These are phyloP conservation scores for Neoarthrinium moseri DNA, from an alignment of 2,329 filamentous ascomycete species.

Conservation along the genomic window DNA sequence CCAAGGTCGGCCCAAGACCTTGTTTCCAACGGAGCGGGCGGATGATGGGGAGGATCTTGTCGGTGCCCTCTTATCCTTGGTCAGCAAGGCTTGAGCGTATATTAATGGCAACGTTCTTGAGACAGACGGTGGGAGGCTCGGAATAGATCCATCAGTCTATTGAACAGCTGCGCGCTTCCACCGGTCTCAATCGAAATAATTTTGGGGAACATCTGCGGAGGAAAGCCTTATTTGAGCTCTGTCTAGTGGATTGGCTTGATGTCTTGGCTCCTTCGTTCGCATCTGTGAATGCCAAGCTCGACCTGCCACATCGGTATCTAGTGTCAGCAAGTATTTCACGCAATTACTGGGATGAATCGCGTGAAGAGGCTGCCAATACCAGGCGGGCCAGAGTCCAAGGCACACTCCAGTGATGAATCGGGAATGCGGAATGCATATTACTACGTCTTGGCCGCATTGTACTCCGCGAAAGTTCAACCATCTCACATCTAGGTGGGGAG, in stretches of 20 bases:
- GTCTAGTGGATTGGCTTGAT: too few relatives aligned
- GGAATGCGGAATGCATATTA: not conserved
- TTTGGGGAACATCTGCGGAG: too few relatives aligned
- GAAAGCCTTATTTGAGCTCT: too few relatives aligned
- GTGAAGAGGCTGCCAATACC: not conserved
- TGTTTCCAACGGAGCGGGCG: constrained; percentile 19
- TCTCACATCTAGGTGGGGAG: too few relatives aligned
- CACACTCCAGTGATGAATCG: too few relatives aligned
- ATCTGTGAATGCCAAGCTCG: not conserved
- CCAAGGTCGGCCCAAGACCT: constrained; percentile 20
- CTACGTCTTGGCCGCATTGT: constrained; percentile 1
- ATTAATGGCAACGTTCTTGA: constrained; percentile 52
- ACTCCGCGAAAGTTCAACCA: not conserved
- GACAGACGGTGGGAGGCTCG: constrained; percentile 50
- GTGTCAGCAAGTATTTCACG: not conserved
- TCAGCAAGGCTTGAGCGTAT: constrained; percentile 49
- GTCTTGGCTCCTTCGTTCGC: not conserved
- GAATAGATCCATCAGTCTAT: constrained; percentile 19
- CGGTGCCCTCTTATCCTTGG: constrained; percentile 51
- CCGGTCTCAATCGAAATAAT: too few relatives aligned
- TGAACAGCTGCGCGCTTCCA: too few relatives aligned
- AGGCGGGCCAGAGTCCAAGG: not conserved
- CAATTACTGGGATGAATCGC: not conserved
- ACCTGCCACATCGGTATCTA: constrained; percentile 1
- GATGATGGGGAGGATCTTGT: constrained; percentile 48